Conservation (phyloP, 257 asterid genomes). For the Lantana camara region DNA sequence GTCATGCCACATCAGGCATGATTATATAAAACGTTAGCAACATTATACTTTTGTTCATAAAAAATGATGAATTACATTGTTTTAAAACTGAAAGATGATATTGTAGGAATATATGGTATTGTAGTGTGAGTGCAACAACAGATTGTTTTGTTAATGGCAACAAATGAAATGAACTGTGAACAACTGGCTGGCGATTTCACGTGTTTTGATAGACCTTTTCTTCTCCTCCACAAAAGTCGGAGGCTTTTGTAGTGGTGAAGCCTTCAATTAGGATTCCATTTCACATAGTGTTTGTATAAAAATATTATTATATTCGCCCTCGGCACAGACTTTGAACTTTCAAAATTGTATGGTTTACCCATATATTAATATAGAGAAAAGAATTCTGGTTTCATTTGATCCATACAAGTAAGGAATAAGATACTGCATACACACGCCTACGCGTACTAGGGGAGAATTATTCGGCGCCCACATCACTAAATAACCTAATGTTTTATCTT, state of each 20-base stretch:
- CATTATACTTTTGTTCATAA: too few relatives aligned
- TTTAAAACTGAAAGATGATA: too few relatives aligned
- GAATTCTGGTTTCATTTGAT: not conserved
- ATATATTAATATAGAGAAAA: not conserved
- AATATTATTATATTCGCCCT: too few relatives aligned
- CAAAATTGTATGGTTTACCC: not conserved
- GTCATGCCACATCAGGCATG: too few relatives aligned
- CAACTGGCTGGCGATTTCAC: conserved; percentile 6
- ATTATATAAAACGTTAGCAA: too few relatives aligned
- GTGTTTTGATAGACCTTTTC: not conserved
- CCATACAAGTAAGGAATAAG: conserved; percentile 7
- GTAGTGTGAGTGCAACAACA: too few relatives aligned
- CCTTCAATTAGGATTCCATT: not conserved
- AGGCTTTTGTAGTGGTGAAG: conserved; percentile 4
- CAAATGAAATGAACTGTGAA: not conserved
- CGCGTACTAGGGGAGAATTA: not conserved
- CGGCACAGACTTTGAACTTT: conserved; percentile 8
- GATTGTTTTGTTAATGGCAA: not conserved
- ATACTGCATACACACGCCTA: not conserved
- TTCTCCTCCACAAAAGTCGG: conserved; percentile 25
- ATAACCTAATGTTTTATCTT: not conserved
- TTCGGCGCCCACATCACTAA: not conserved
- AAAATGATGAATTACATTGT: too few relatives aligned
- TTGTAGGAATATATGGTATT: too few relatives aligned
- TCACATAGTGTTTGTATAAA: not conserved